Evolutionary conservation across 1,139 yeast species (phyloP), one percentile per base, ranked within the genome.

Genomic region (Hansenula anomala): DNA sequence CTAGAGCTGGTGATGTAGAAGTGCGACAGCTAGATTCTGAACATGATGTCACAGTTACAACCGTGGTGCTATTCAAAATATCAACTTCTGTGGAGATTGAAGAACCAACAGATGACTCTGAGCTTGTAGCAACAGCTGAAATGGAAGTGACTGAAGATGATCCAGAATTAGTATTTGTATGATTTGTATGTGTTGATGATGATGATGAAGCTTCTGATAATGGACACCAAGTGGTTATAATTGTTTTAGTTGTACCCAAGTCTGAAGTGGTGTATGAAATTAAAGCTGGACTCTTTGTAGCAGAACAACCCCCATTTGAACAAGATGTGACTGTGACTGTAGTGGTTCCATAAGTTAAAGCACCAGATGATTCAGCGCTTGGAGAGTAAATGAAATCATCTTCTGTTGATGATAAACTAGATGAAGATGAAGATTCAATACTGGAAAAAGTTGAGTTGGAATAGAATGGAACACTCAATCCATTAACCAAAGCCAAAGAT

Each of bases 191-290:
- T 16, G 12, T 28, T 9, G 19, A 16, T 11, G 30, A 28, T 3
- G 28, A 26, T 52, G 18, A 6, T 14, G 28, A 26, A 4, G 13
- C 20, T 11, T 5, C 16, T 13, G 64, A 47, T 40, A 63, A 53
- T 38, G 72, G 73, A 49, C 73, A 67, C 60, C 65, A 67, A 13
- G 73, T 67, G 33, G 71, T 64, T 47, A 57, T 57, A 13, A 37
- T 36, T 4, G 56, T 48, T 5, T 37, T 37, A 9, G 43, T 33
- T 19, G 45, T 42, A 12, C 37, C 38, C 11, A 33, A 33, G 4
- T 44, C 40, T 44, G 58, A 49, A 37, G 67, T 59, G 26, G 53
- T 46, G 19, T 57, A 50, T 22, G 62, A 55, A 34, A 61, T 49
- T 11, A 64, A 62, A 36, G 67, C 59, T 15, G 61, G 57, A 17